Base-by-base conservation (phyloP, 2,329 filamentous ascomycete genomes). In the Dactylellina parvicollis region DNA sequence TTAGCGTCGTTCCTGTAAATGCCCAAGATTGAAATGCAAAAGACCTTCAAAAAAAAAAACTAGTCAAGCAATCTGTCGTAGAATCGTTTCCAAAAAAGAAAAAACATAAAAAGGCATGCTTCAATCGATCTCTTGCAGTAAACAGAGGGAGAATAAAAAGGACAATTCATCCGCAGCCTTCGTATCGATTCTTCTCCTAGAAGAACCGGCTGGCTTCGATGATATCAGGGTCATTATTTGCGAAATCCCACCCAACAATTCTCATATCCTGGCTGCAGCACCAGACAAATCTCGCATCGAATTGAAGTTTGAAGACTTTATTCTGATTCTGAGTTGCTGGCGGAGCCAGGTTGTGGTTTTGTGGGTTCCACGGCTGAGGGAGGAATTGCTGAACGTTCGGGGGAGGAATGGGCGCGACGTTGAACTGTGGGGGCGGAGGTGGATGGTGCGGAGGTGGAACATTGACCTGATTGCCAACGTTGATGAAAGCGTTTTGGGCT, bases 231-330 rank as follows among this genome's bases (percentile, higher is more conserved):
- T 99, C 93, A 3, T 88, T 90, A 76, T 92, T 92, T 70, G 92
- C 95, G 84, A 98, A 99, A 80, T 99, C 95, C 95, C 95, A 99
- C 0, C 93, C 95, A 0, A 98, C 92, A 78, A 99, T 98, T 14
- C 90, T 88, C 38, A 89, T 89, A 65, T 95, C 92, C 80, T 98
- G 93, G 75, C 91, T 95, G 80, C 94, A 97, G 82, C 93, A 97
- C 61, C 99, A 90, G 76, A 99, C 96, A 77, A 93, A 89, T 20
- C 92, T 87, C 0, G 92, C 91, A 79, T 99, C 95, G 77, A 97
- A 99, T 80, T 99, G 95, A 34, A 98, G 84, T 81, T 99, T 99
- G 84, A 98, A 99, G 2, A 99, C 91, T 22, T 95, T 81, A 9
- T 86, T 50, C 30, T 69, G 38, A 59, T 75, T 67, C n/a, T 66